Evolutionary conservation across 495 filamentous ascomycete species (phyloP).

Genomic region (Lepidopterella palustris): DNA sequence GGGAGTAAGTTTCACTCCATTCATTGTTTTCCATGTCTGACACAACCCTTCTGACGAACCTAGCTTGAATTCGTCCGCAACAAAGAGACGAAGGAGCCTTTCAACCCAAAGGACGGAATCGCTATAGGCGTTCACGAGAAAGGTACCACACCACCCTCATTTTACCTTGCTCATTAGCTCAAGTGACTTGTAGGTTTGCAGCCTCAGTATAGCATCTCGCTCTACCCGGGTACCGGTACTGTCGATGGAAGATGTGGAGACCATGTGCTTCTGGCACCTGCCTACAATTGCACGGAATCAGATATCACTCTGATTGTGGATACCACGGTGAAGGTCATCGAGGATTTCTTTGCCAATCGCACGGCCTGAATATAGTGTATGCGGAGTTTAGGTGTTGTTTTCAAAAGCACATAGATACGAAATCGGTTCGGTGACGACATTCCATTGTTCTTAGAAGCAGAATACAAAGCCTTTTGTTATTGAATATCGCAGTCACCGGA

Average conservation of each 20-base stretch:
- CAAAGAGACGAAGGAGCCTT: slow-evolving; percentile 50
- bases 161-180: slow-evolving; percentile 33
- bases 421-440: too few relatives aligned
- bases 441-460: too few relatives aligned
- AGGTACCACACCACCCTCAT: slow-evolving; percentile 25
- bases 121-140: slow-evolving; percentile 34
- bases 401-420: neutral
- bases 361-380: neutral
- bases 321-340: slow-evolving; percentile 26
- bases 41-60: neutral
- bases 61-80: slow-evolving; percentile 52
- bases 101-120: slow-evolving; percentile 31
- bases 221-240: slow-evolving; percentile 66
- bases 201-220: slow-evolving; percentile 49
- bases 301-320: slow-evolving; percentile 35
- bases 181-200: slow-evolving; percentile 25
- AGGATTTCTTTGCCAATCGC: slow-evolving; percentile 30
- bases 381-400: neutral
- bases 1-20: slow-evolving; percentile 40
- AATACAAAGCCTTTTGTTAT: too few relatives aligned
- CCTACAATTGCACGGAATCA: slow-evolving; percentile 53
- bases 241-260: slow-evolving; percentile 64
- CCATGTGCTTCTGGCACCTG: slow-evolving; percentile 67
- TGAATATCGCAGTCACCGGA: neutral
- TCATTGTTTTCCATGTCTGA: neutral